phyloP scores from a whole-genome alignment of 2,329 filamentous ascomycete genomes.

The Pyrenophora graminea region DNA sequence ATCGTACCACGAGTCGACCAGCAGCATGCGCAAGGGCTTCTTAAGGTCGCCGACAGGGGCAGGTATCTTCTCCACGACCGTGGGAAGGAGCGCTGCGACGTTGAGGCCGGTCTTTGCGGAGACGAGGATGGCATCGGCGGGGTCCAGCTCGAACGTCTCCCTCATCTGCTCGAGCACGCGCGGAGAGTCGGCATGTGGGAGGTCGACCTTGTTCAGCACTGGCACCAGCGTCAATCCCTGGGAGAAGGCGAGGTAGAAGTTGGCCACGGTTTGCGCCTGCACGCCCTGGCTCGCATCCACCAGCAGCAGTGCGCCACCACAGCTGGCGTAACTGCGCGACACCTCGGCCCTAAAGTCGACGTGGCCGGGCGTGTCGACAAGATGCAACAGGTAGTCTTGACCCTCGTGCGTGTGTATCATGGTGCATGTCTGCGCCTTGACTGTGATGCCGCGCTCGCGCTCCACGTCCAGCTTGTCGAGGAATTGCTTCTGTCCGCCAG shows the following conservation, averaged over 20 bases:
- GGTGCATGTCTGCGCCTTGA: conserved; percentile 97
- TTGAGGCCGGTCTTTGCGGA: conserved; percentile 95
- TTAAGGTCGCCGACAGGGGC: conserved; percentile 73
- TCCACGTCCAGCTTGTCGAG: conserved; percentile 97
- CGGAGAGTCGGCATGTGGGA: conserved; percentile 84
- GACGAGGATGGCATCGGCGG: conserved; percentile 73
- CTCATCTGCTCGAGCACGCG: conserved; percentile 85
- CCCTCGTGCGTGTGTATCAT: conserved; percentile 93
- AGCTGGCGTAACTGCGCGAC: conserved; percentile 92
- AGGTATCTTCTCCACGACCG: conserved; percentile 83
- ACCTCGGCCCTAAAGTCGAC: conserved; percentile 98
- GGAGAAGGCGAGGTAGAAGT: conserved; percentile 96
- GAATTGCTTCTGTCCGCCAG: conserved; percentile 89
- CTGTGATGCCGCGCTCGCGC: conserved; percentile 92
- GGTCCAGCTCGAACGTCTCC: conserved; percentile 84
- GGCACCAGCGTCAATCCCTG: conserved; percentile 86
- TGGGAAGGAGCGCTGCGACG: conserved; percentile 79
- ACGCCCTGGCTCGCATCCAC: conserved; percentile 97
- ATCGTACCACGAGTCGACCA: conserved; percentile 98
- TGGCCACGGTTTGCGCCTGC: conserved; percentile 96
- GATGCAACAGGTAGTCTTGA: conserved; percentile 87
- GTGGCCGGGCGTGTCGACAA: conserved; percentile 96
- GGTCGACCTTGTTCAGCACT: conserved; percentile 95
- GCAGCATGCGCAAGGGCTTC: conserved; percentile 78
- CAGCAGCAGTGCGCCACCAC: conserved; percentile 83